Evolutionary conservation across 164 flowering plant species (phyloP).

Genomic region (Tetrastigma voinierianum): DNA sequence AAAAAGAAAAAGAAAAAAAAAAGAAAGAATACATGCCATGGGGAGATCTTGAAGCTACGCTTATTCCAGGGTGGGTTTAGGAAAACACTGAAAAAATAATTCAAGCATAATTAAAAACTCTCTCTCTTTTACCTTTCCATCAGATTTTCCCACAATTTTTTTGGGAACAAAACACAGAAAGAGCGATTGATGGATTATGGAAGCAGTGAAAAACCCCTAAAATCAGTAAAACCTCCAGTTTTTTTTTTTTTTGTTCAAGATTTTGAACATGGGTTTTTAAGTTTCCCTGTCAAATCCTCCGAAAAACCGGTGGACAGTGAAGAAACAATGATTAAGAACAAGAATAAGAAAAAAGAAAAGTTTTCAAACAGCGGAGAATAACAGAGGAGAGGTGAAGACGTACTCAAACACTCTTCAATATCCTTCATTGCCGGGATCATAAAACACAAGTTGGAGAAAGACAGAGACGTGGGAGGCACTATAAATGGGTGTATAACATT

Average conservation of each 20-base stretch:
- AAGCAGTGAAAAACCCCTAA: conserved; percentile 2
- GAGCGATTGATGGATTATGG: background rate
- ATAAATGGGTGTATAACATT: background rate
- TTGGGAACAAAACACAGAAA: background rate
- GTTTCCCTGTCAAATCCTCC: background rate
- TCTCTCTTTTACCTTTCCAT: background rate
- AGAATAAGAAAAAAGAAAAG: background rate
- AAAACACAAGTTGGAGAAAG: background rate
- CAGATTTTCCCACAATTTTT: no score
- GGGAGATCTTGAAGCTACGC: background rate
- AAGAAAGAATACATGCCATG: background rate
- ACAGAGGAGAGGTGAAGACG: background rate
- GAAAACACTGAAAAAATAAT: no score
- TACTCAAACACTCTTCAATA: background rate
- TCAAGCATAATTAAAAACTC: background rate
- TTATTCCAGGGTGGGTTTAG: background rate
- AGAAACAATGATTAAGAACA: background rate
- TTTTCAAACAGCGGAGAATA: background rate
- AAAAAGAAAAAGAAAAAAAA: background rate
- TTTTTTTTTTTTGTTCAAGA: background rate
- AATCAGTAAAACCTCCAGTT: background rate
- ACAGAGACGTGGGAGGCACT: background rate
- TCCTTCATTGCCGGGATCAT: no score
- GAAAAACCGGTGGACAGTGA: background rate
- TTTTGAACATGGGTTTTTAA: background rate